Base-by-base conservation (phyloP, 2,329 filamentous ascomycete species). In the Apiospora aurea region DNA sequence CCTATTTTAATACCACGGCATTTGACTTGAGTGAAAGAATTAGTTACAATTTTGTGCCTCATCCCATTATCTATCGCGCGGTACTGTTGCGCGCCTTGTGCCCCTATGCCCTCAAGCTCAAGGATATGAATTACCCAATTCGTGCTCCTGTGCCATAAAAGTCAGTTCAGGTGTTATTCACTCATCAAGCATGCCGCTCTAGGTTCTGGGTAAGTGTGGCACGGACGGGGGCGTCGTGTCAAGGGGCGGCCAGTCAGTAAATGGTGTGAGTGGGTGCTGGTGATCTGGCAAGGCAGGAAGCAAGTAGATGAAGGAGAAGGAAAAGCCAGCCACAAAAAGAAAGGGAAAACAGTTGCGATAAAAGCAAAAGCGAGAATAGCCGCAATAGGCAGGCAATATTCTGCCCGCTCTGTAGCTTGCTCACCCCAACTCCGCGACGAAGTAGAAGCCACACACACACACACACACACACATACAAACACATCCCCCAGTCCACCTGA, bases 71-170 rank as follows among this genome's bases (percentile, higher is more conserved):
- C 57, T 64, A 41, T 41, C 21, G 8, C 11, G 34, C 34, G 57
- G 34, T n/a, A 41, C 34, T 21, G 21, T 6, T n/a, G 16, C 18
- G 10, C 10, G 57, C 29, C 34, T 14, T 41, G 34, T 41, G 57
- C 18, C 46, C 21, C 21, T 18, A 41, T 41, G 34, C 44, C 24
- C 21, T n/a, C 43, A 16, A 29, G 26, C 67, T 69, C 75, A 87
- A 72, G 84, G 81, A 79, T 87, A 89, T 43, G 87, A 89, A 71
- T 92, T 92, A 67, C 90, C 90, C 81, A 92, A 84, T 77, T 91
- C 88, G 78, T 92, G 90, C 80, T 92, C 90, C 90, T 92, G 13
- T 26, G 21, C n/a, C 24, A 49, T 29, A 49, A 1, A 13, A 46
- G 57, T 64, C 10, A 64, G 57, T 41, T 21, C 10, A 10, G 21